A percentile compares a stretch with the other conserved stretches of the same genome.
Conservation (phyloP, 768 basidiomycete genomes). For the Mycena filopes region DNA sequence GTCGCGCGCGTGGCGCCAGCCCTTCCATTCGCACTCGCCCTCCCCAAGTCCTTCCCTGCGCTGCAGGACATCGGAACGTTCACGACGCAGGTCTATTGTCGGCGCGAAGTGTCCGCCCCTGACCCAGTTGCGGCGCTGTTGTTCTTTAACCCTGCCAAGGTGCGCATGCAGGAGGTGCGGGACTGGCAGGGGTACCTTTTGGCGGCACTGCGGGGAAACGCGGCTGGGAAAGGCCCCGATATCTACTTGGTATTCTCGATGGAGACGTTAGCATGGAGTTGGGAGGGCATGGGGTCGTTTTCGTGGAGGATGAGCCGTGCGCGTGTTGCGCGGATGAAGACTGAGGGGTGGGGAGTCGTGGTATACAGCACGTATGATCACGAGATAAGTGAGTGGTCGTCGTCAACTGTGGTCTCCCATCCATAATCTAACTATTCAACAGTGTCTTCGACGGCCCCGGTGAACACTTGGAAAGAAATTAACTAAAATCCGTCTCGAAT, state of each 20-base stretch:
- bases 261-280: neutral
- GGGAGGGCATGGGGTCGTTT: neutral
- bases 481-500: too few species aligned
- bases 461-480: too few species aligned
- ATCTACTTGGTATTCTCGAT: neutral
- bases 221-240: neutral
- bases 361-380: neutral
- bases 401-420: too few species aligned
- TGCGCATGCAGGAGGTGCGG: neutral
- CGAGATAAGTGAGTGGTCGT: neutral
- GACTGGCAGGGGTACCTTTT: neutral
- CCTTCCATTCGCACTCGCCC: neutral
- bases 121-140: neutral
- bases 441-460: too few species aligned
- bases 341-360: neutral
- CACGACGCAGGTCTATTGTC: neutral
- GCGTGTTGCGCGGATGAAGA: neutral
- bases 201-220: neutral
- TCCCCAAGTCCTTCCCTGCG: neutral
- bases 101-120: neutral
- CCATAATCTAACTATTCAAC: too few species aligned
- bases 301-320: conserved; percentile 7
- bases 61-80: neutral
- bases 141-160: neutral
- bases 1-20: neutral